These are phyloP conservation scores for Glycine soja DNA, from an alignment of 306 rosid genomes.

Conservation along the genomic window DNA sequence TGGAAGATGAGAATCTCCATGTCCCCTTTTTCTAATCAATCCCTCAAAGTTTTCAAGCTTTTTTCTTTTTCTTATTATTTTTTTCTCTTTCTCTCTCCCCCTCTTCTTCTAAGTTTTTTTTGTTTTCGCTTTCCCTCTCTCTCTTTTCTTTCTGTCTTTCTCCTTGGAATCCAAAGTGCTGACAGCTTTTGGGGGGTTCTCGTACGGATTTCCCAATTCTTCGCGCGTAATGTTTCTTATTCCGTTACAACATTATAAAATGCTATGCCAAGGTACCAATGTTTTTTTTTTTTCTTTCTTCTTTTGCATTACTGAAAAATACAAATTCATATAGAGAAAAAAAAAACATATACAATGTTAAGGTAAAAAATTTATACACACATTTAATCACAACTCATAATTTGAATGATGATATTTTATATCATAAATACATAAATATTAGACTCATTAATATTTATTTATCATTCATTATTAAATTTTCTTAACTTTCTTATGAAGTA, in stretches of 20 bases:
- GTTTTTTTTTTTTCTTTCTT: background rate
- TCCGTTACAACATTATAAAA: conserved; percentile 25
- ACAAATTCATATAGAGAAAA: background rate
- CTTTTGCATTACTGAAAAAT: background rate
- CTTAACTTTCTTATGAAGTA: too few relatives aligned
- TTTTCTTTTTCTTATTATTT: background rate
- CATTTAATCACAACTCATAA: too few relatives aligned
- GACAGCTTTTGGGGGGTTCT: conserved; percentile 51
- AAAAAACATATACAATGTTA: too few relatives aligned
- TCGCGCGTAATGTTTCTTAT: conserved; percentile 46
- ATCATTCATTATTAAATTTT: too few relatives aligned
- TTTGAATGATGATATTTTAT: too few relatives aligned
- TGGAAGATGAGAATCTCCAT: conserved; percentile 59
- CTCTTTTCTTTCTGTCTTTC: background rate
- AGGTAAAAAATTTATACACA: too few relatives aligned
- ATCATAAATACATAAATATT: too few relatives aligned
- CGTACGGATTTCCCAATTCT: conserved; percentile 70
- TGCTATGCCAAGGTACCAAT: background rate
- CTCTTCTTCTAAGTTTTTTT: background rate
- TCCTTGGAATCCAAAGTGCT: conserved; percentile 50
- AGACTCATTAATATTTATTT: too few relatives aligned
- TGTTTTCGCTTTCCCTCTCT: background rate
- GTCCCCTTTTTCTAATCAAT: conserved; percentile 39
- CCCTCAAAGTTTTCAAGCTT: conserved; percentile 31
- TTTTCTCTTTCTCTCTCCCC: conserved; percentile 31